Base-by-base conservation (phyloP, 2,329 filamentous ascomycete genomes). In the Sarocladiaceae sp. region DNA sequence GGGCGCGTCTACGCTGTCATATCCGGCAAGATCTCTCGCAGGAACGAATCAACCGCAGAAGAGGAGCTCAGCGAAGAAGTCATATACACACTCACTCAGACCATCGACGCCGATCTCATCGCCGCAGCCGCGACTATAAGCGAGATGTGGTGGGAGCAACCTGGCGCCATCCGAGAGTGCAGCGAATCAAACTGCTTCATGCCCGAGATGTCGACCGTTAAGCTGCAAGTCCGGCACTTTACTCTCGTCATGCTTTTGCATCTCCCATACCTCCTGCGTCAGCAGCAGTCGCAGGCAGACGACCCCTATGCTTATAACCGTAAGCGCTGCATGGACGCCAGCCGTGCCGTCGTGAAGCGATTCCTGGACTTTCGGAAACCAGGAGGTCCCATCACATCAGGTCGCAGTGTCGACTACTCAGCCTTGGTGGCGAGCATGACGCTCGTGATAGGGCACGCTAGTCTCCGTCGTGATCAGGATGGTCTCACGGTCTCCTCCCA, bases 241-340 rank as follows among this genome's bases (percentile, higher is more conserved):
- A 66, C 70, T 26, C 62, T 78, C 3, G 58, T 77, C 6, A 66
- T 73, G 26, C 64, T 74, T 7, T 64, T 79, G 0, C 75, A 80
- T 47, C 62, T 80, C 1, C 76, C 76, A 7, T 40, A 40, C 35
- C 0, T 78, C 48, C 70, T 79, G 57, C 63, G 78, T 10, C 65
- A 63, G 19, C 57, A 65, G 44, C 52, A 60, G 3, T 56, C n/a
- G 56, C 19, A 62, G 64, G 16, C 57, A 58, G 5, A 62, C 63
- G 13, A 68, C 69, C 45, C 67, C 72, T 70, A 73, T 51, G 74
- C 68, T 50, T 74, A 69, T 45, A 64, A 65, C 11, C 53, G 57
- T 4, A 34, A 47, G 2, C 68, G 66, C 2, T 73, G 71, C 47
- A 57, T 76, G 35, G 65, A 66, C 10, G 68, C 74, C 5, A 74